A percentile compares a stretch with the other conserved stretches of the same genome.
Evolutionary conservation across 2,329 filamentous ascomycete species (phyloP).

Genomic region (Ophiostoma tasmaniense): DNA sequence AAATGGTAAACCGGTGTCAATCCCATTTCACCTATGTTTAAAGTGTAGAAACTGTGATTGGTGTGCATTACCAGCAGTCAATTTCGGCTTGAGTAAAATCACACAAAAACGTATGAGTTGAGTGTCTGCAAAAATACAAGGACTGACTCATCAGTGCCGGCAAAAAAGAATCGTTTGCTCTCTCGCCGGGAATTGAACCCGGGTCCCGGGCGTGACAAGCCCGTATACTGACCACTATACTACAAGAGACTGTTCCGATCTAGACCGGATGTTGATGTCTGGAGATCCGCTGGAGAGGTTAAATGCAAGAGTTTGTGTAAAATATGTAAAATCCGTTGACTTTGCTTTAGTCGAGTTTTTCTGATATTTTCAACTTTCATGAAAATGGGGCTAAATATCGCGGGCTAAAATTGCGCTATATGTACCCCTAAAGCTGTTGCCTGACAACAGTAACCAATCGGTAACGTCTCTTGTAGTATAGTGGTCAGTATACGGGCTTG

Average conservation of each 20-base stretch:
- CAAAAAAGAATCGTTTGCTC: neutral
- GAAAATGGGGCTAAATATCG: neutral
- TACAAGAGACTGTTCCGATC: slow-evolving; percentile 7
- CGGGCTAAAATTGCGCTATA: neutral
- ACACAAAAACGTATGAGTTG: too few relatives aligned
- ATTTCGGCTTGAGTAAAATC: too few relatives aligned
- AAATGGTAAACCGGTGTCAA: too few relatives aligned
- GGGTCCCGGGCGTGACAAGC: slow-evolving; percentile 10
- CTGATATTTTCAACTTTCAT: neutral
- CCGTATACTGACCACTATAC: slow-evolving; percentile 11
- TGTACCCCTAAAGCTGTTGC: neutral
- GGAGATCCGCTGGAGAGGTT: neutral
- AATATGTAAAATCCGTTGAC: neutral
- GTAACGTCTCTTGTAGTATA: slow-evolving; percentile 9
- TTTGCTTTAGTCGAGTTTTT: neutral
- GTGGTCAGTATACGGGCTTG: slow-evolving; percentile 10
- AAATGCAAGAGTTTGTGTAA: neutral
- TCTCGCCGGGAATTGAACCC: slow-evolving; percentile 10
- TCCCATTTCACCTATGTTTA: too few relatives aligned
- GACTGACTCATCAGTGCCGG: too few relatives aligned
- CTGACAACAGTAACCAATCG: slow-evolving; percentile 1
- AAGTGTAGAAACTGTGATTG: too few relatives aligned
- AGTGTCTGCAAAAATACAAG: too few relatives aligned
- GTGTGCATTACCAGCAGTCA: too few relatives aligned
- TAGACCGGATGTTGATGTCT: neutral